Evolutionary conservation across 1,284 basidiomycete genomes (phyloP).

Genomic region (Microbotryum scabiosae): DNA sequence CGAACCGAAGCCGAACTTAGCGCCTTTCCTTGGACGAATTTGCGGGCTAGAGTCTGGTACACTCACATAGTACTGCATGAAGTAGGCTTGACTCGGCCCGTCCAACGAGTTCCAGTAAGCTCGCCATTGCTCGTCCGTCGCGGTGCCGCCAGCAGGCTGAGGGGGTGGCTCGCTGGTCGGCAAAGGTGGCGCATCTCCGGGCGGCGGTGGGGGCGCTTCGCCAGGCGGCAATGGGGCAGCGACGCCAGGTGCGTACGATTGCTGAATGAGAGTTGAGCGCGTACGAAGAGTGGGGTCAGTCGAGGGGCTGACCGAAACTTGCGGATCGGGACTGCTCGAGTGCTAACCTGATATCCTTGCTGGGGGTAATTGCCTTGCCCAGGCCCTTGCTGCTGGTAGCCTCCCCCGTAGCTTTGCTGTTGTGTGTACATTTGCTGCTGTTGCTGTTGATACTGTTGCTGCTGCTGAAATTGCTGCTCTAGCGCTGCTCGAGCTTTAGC

Average conservation of each 20-base stretch:
- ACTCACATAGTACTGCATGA: conserved; percentile 21
- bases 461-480: conserved; percentile 16
- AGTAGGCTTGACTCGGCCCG: conserved; percentile 26
- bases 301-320: neutral
- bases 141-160: conserved; percentile 8
- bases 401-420: conserved; percentile 1
- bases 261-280: neutral
- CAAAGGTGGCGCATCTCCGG: neutral
- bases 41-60: neutral
- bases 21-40: neutral
- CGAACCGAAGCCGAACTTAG: neutral
- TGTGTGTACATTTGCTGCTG: neutral
- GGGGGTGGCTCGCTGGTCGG: neutral
- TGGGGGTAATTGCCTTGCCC: neutral
- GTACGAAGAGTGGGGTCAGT: neutral
- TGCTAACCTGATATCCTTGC: conserved; percentile 21
- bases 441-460: conserved; percentile 8
- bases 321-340: neutral
- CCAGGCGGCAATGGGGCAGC: conserved; percentile 28
- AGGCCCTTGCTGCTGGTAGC: neutral
- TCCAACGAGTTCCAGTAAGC: conserved; percentile 30
- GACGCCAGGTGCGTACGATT: conserved; percentile 24
- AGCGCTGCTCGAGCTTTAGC: conserved; percentile 53
- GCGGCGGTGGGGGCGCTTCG: conserved; percentile 24
- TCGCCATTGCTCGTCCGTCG: conserved; percentile 22